phyloP scores from a whole-genome alignment of 1,284 basidiomycete species.

The Cryptococcus floricola region DNA sequence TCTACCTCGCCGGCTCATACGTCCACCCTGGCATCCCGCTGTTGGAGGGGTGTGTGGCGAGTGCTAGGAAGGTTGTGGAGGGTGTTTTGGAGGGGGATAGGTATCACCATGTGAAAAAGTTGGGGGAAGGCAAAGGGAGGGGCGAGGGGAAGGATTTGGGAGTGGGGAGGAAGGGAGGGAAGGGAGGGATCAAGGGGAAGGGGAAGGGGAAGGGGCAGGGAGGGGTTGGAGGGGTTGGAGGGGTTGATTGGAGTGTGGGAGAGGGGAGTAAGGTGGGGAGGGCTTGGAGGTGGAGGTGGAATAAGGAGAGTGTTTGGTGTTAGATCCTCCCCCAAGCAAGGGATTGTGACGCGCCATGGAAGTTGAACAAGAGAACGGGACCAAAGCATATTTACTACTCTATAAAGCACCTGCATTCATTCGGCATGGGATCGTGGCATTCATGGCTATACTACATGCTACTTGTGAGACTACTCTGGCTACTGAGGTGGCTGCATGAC shows the following conservation, averaged over 20 bases:
- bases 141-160: neutral
- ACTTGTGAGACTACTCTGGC: no score
- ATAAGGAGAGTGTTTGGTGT: constrained; percentile 1
- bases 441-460: no score
- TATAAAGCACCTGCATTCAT: no score
- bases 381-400: neutral
- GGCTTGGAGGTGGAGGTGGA: constrained; percentile 33
- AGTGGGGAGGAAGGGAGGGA: neutral
- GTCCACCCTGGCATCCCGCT: constrained; percentile 50
- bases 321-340: neutral
- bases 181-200: neutral
- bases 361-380: neutral
- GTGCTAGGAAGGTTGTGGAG: constrained; percentile 36
- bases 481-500: no score
- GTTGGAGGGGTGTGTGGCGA: constrained; percentile 49
- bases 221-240: constrained; percentile 15
- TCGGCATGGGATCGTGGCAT: no score
- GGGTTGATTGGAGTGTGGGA: constrained; percentile 35
- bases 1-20: constrained; percentile 47
- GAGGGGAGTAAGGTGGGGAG: constrained; percentile 23
- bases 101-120: neutral
- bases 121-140: neutral
- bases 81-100: constrained; percentile 14
- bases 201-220: no score
- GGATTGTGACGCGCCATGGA: neutral